phyloP scores from a whole-genome alignment of 2,329 filamentous ascomycete species.

The Zalaria sp. region DNA sequence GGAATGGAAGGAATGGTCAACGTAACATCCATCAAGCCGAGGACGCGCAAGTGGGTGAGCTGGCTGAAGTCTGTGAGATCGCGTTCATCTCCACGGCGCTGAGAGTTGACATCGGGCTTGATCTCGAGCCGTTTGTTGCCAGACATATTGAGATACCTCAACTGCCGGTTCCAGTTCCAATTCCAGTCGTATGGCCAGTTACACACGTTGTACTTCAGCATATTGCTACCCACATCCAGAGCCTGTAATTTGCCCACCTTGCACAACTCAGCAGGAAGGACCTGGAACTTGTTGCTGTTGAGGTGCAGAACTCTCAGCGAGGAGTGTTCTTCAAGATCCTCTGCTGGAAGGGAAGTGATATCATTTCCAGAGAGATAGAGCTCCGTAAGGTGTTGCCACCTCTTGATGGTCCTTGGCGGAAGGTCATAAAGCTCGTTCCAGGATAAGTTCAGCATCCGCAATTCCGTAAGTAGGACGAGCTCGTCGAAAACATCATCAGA shows the following conservation, averaged over 20 bases:
- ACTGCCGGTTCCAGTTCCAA: conserved; percentile 94
- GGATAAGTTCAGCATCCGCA: conserved; percentile 81
- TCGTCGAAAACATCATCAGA: conserved; percentile 94
- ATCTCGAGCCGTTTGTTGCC: conserved; percentile 96
- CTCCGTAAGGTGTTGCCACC: conserved; percentile 81
- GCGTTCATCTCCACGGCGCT: conserved; percentile 43
- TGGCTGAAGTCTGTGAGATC: conserved; percentile 84
- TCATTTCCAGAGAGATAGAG: conserved; percentile 93
- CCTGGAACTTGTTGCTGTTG: conserved; percentile 96
- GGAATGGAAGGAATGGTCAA: conserved; percentile 86
- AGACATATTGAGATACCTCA: conserved; percentile 90
- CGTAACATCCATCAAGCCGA: conserved; percentile 96
- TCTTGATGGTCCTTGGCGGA: conserved; percentile 72
- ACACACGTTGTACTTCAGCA: conserved; percentile 93
- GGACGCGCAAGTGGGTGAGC: conserved; percentile 66
- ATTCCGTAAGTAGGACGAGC: conserved; percentile 64
- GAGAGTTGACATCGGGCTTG: conserved; percentile 45
- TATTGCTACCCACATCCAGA: conserved; percentile 89
- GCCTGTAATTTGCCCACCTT: conserved; percentile 86
- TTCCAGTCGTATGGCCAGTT: conserved; percentile 99
- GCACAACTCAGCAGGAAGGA: conserved; percentile 85
- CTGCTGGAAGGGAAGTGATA: conserved; percentile 75
- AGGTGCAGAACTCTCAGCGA: conserved; percentile 82
- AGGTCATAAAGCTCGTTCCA: conserved; percentile 93
- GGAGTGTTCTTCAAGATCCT: conserved; percentile 84